Evolutionary conservation across 2,329 filamentous ascomycete species (phyloP).

Genomic region (Akanthomyces uredinophilus): DNA sequence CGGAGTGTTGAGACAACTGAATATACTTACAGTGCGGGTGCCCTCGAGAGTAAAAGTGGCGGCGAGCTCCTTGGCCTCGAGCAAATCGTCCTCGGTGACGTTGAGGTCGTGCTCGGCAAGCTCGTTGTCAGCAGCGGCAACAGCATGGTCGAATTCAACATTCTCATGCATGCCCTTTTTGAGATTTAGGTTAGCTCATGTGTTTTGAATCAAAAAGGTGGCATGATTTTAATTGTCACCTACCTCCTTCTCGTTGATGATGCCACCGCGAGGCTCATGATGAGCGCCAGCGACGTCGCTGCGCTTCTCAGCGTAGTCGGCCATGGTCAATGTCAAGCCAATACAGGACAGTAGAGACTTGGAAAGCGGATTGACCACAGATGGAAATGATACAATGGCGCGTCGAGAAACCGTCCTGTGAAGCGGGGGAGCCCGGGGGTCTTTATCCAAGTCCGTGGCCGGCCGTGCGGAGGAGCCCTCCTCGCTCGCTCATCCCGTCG

Average conservation of each 20-base stretch:
- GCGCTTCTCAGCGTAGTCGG: constrained; percentile 11
- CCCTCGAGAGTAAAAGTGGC: constrained; percentile 24
- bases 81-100: constrained; percentile 28
- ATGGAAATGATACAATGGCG: not conserved
- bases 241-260: constrained; percentile 10
- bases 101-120: constrained; percentile 21
- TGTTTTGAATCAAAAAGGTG: not conserved
- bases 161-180: not conserved
- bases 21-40: constrained; percentile 18
- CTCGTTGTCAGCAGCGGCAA: constrained; percentile 5
- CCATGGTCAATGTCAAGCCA: constrained; percentile 5
- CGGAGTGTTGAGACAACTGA: not conserved
- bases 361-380: not conserved
- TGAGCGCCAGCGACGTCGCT: not conserved
- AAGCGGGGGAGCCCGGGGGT: not conserved
- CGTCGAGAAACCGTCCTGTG: not conserved
- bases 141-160: not conserved
- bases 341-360: not conserved
- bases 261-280: not conserved
- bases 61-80: constrained; percentile 28
- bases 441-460: not conserved
- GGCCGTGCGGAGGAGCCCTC: not conserved
- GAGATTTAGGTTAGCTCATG: not conserved
- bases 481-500: not conserved
- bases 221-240: not conserved